Base-by-base conservation (phyloP, 352 stramenopile species). In the Pythium brachiatum region DNA sequence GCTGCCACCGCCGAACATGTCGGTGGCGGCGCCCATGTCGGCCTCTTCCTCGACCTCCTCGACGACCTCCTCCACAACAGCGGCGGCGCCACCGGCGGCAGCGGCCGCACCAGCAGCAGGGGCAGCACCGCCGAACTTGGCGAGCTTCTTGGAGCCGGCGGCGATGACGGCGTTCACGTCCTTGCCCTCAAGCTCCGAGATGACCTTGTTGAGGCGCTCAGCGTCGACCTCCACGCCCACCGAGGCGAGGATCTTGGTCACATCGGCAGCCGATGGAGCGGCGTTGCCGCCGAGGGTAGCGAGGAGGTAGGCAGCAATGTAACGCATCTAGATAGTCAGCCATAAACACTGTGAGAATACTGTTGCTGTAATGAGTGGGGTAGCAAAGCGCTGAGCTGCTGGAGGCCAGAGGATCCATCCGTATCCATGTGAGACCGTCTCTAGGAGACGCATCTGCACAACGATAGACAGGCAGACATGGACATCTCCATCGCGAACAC, bases 271-370 rank as follows among this genome's bases (percentile, higher is more conserved):
- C 66, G 77, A 90, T 62, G 96, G 96, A 53, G 69, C 74, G 41
- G 72, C 77, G 83, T 98, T 96, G 66, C 96, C 96, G 66, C 90
- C 94, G 58, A 99, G 81, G 71, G 96, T 94, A 82, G 94, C 95
- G 66, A 99, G 83, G 62, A 99, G 78, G 84, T 98, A 97, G 68
- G 96, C 96, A 86, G 94, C 92, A 92, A 98, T 91, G 94, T 98
- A 97, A 91, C 90, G 84, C 96, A 99, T 99, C 84, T 97, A 70
- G 13, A n/a, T 34, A 16, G 39, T 0, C 50, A 9, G 20, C 20
- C 13, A 26, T n/a, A 56, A 23, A n/a, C n/a, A 23, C 12, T 5
- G 51, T 55, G 38, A 41, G 32, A 44, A 31, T 18, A 8, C 11
- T 34, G 51, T 57, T 34, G 3, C 51, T 38, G 51, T 31, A 2